A percentile compares a stretch with the other conserved stretches of the same genome.
Evolutionary conservation across 2,329 filamentous ascomycete genomes (phyloP).

Genomic region (Botrytis byssoidea): DNA sequence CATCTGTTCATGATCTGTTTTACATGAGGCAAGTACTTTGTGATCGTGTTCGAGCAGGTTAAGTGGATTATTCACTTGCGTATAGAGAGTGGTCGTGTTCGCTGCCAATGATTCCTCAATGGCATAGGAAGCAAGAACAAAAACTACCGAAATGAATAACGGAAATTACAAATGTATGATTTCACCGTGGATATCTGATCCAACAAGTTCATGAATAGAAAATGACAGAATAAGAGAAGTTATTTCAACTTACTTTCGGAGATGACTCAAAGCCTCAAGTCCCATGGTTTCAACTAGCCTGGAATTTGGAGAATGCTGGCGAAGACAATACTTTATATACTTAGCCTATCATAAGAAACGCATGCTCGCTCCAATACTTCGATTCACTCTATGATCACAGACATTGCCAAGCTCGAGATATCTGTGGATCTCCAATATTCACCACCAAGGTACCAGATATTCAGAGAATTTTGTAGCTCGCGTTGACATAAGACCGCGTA

Average conservation of each 20-base stretch:
- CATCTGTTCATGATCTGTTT: neutral
- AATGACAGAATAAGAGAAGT: neutral
- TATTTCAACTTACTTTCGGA: neutral
- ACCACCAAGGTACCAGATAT: neutral
- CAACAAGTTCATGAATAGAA: neutral
- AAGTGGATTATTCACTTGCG: neutral
- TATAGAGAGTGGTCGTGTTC: neutral
- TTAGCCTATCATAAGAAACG: neutral
- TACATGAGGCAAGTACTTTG: neutral
- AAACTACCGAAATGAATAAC: neutral
- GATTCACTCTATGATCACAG: neutral
- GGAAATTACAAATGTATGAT: neutral
- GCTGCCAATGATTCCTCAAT: neutral
- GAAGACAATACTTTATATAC: neutral
- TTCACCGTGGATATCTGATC: neutral
- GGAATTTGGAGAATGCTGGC: rapidly evolving
- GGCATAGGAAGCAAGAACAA: neutral
- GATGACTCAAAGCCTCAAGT: no score
- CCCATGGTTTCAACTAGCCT: neutral
- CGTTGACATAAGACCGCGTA: neutral
- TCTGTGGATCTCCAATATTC: neutral
- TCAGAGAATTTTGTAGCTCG: neutral
- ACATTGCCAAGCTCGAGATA: neutral
- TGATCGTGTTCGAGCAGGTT: neutral
- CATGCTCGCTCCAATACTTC: rapidly evolving